Percentiles rank a stretch among this genome's conserved stretches.
phyloP scores from a whole-genome alignment of 2,329 filamentous ascomycete genomes.

The Harringtonia aguacate region DNA sequence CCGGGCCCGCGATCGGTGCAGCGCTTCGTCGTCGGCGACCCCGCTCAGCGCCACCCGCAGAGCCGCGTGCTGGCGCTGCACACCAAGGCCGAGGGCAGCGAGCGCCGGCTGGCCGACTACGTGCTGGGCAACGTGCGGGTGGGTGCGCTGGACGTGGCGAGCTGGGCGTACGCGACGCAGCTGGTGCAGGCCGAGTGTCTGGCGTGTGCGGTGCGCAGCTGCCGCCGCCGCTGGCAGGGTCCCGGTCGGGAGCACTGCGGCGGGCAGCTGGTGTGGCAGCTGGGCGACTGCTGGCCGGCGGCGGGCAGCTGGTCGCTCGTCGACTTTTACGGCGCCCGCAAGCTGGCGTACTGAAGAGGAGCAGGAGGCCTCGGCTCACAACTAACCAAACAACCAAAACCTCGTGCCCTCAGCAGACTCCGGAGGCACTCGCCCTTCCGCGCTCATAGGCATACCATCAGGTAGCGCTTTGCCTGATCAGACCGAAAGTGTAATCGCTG shows the following conservation, averaged over 20 bases:
- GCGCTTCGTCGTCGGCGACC: constrained; percentile 42
- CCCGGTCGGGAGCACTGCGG: constrained; percentile 35
- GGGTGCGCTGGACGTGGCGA: constrained; percentile 16
- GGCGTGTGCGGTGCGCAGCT: constrained; percentile 33
- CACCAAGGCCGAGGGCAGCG: constrained; percentile 69
- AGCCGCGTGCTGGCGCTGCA: constrained; percentile 68
- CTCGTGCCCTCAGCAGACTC: no score
- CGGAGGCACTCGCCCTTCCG: no score
- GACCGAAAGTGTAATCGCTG: no score
- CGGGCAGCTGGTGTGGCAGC: constrained; percentile 57
- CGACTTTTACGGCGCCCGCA: constrained; percentile 52
- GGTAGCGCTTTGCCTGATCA: no score
- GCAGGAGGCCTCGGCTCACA: no score
- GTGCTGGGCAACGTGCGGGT: constrained; percentile 61
- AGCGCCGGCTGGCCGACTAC: constrained; percentile 60
- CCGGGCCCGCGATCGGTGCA: constrained; percentile 63
- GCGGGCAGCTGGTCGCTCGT: constrained; percentile 57
- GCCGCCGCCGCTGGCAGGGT: constrained; percentile 49
- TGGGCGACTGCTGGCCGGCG: constrained; percentile 61
- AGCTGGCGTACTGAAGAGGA: constrained; percentile 48
- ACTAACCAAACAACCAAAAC: no score
- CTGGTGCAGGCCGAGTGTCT: constrained; percentile 40
- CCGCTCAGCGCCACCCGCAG: constrained; percentile 48
- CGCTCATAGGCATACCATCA: no score
- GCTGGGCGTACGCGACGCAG: constrained; percentile 43